Evolutionary conservation across 495 filamentous ascomycete species (phyloP), one percentile per base, ranked within the genome.

Genomic region (Filosporella fistucella): DNA sequence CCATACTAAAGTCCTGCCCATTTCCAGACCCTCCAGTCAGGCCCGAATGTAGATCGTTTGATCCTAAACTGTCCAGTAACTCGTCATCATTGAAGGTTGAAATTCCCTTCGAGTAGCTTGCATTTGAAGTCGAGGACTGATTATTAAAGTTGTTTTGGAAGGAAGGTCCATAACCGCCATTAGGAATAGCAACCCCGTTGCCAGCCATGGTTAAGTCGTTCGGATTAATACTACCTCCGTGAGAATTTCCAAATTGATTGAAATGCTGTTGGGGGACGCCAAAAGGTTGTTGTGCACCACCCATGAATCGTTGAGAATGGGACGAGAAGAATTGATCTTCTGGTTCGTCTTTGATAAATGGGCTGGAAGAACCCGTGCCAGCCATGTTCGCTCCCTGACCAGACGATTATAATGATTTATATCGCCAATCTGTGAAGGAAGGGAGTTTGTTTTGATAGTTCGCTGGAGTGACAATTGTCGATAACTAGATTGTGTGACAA

Each of bases 311-410:
- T 28, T 63, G 57, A 36, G 66, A 66, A 52, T 77, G 67, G 23
- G 65, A 64, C 55, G 73, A 65, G 63, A 72, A 82, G 56, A 66
- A 68, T 54, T 76, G 74, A 53, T 88, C 82, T 66, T 86, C 76
- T 45, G 82, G 79, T 67, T 91, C 86, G 66, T 82, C 75, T 66
- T 90, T 90, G 65, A 90, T 88, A 64, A 77, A 89, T 43, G 85
- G 78, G 60, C 75, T 75, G 30, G 76, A 74, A 32, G 67, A 45
- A 25, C 59, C 59, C 42, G 56, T 62, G 39, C 56, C 55, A 45
- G 59, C 56, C 59, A 62, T 62, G 22, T 40, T 56, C 22, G 46
- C 29, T 56, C 41, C 23, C 45, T 47, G 41, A 41, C 20, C 35
- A 55, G 37, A 16, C 23, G 34, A 24, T 12, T 39, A 44, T 54